Base-by-base conservation (phyloP, 192 early-diverging fungal genomes). In the Coemansia javaensis region DNA sequence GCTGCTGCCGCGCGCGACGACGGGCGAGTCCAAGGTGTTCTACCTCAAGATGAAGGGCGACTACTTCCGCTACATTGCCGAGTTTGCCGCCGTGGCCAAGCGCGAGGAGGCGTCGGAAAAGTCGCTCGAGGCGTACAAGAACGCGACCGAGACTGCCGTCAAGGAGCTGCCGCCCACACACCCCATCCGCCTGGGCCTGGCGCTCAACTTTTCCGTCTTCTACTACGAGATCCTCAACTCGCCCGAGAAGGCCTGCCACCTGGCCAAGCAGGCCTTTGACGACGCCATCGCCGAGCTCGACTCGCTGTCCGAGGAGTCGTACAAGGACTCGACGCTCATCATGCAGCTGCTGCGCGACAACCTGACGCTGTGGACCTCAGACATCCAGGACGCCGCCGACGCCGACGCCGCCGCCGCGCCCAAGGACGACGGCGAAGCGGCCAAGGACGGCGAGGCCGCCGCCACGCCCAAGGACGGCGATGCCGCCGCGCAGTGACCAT, bases 31-130 rank as follows among this genome's bases (percentile, higher is more conserved):
- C 74, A 93, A 94, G 83, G 94, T 98, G 56, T 98, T 98, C 77
- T 98, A 96, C 81, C 91, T 90, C 83, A 99, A 99, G 86, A 99
- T 99, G 96, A 97, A 94, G 90, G 96, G 96, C 52, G 96, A 99
- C 74, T 99, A 99, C 82, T 89, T 89, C 84, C 89, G 96, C 69
- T 99, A 99, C 81, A 83, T 99, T 36, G 96, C 96, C 58, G 96
- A 99, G 80, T 99, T 99, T 70, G 85, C 90, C 63, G 77, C 81
- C 25, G 87, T 83, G 34, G 88, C 90, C 50, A 78, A 81, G 69
- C 85, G 94, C 59, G 89, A 90, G 79, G 83, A 86, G 24, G 86
- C 94, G 40, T 85, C 93, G 15, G 84, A 85, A 37, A 66, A 82
- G 52, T 90, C 96, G 37, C 86, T 94, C 72, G 88, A 91, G 36